Percentiles rank a stretch among this genome's conserved stretches.
Evolutionary conservation across 768 basidiomycete species (phyloP).

Genomic region (Gautieria morchelliformis): DNA sequence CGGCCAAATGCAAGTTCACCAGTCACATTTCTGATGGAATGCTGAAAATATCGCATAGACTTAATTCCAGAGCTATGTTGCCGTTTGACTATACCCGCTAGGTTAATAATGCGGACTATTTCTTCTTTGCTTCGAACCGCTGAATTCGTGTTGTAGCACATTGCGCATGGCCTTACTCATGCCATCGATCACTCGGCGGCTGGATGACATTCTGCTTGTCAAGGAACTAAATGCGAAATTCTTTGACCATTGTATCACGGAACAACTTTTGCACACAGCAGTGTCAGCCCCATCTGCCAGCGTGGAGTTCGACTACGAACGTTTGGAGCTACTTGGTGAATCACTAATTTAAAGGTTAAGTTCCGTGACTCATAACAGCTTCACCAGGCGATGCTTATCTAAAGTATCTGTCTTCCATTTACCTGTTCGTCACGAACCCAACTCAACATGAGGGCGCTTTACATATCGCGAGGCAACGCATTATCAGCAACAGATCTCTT

Average conservation of each 20-base stretch:
- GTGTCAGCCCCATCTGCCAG: constrained; percentile 62
- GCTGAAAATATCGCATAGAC: constrained; percentile 32
- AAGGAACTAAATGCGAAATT: constrained; percentile 68
- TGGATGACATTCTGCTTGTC: constrained; percentile 67
- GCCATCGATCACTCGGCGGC: constrained; percentile 62
- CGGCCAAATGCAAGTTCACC: constrained; percentile 41
- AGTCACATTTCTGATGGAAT: constrained; percentile 7
- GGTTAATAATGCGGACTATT: constrained; percentile 30
- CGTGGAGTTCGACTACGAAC: constrained; percentile 71
- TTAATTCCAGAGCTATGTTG: constrained; percentile 78
- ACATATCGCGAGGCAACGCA: constrained; percentile 53
- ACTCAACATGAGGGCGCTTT: constrained; percentile 55
- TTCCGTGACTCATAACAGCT: background rate
- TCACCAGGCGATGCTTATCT: constrained; percentile 64
- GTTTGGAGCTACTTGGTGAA: constrained; percentile 73
- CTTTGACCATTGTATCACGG: constrained; percentile 53
- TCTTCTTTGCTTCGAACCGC: background rate
- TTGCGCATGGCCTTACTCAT: constrained; percentile 60
- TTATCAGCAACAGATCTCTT: constrained; percentile 69
- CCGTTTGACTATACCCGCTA: constrained; percentile 63
- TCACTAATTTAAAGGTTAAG: background rate
- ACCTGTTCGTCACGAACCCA: constrained; percentile 64
- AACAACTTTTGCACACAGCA: constrained; percentile 53
- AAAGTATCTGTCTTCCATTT: constrained; percentile 68
- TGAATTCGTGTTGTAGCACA: constrained; percentile 31